Conservation (phyloP, 2,329 filamentous ascomycete genomes). For the Exophiala oligosperma region DNA sequence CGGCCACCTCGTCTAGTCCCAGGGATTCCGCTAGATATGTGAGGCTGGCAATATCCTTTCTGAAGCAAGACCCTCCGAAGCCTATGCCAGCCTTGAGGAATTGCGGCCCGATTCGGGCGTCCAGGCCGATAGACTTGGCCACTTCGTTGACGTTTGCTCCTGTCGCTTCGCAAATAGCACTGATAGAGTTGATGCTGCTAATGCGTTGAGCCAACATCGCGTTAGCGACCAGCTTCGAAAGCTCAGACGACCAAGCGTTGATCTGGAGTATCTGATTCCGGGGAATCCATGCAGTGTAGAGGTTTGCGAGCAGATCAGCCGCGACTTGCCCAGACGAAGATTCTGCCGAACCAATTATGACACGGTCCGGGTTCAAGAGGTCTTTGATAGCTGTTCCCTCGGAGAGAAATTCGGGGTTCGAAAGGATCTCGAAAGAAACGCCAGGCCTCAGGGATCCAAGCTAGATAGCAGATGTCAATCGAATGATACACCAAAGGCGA, state of each 20-base stretch:
- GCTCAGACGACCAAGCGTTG: slow-evolving; percentile 75
- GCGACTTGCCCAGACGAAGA: slow-evolving; percentile 62
- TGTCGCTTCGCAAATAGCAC: slow-evolving; percentile 74
- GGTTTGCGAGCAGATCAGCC: slow-evolving; percentile 61
- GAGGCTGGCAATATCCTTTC: slow-evolving; percentile 74
- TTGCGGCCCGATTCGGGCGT: slow-evolving; percentile 69
- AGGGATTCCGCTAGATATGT: slow-evolving; percentile 72
- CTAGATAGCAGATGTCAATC: slow-evolving; percentile 15
- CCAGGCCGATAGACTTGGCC: slow-evolving; percentile 65
- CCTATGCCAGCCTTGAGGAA: slow-evolving; percentile 75
- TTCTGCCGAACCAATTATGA: slow-evolving; percentile 70
- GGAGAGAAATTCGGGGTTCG: slow-evolving; percentile 79
- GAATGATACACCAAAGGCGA: neutral
- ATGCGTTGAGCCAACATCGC: slow-evolving; percentile 79
- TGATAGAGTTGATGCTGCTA: slow-evolving; percentile 77
- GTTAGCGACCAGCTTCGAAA: slow-evolving; percentile 77
- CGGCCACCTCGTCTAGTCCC: slow-evolving; percentile 68
- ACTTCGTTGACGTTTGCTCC: slow-evolving; percentile 76
- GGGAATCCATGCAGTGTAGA: slow-evolving; percentile 73
- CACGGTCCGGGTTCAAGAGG: slow-evolving; percentile 68
- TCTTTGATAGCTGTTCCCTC: slow-evolving; percentile 74
- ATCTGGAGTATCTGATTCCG: slow-evolving; percentile 67
- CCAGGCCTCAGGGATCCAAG: slow-evolving; percentile 15
- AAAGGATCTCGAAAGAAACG: slow-evolving; percentile 70
- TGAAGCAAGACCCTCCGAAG: slow-evolving; percentile 79